A percentile compares a stretch with the other conserved stretches of the same genome.
phyloP scores from a whole-genome alignment of 164 flowering plant genomes.

The Tetracentron sinense region DNA sequence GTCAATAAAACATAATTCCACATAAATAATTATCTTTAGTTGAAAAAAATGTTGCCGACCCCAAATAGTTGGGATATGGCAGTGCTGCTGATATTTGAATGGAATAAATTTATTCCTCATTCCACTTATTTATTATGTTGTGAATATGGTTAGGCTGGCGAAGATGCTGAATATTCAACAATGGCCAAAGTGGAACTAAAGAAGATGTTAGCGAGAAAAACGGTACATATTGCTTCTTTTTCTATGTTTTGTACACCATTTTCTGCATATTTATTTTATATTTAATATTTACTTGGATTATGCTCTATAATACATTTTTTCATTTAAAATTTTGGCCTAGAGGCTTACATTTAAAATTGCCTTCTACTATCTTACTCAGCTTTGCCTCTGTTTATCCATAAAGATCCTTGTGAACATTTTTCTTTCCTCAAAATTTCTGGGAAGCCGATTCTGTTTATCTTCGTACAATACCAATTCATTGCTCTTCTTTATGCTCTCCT shows the following conservation, averaged over 20 bases:
- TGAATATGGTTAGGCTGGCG: conserved; percentile 46
- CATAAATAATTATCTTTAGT: too few species aligned
- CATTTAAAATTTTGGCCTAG: too few species aligned
- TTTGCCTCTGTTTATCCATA: neutral
- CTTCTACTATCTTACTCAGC: neutral
- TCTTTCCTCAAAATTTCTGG: neutral
- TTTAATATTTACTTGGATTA: neutral
- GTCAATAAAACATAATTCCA: too few species aligned
- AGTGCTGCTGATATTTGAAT: neutral
- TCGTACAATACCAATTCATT: too few species aligned
- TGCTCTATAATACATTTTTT: neutral
- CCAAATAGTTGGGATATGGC: too few species aligned
- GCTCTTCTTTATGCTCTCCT: too few species aligned
- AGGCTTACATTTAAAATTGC: neutral
- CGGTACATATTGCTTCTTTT: conserved; percentile 30
- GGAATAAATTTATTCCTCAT: neutral
- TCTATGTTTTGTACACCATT: neutral
- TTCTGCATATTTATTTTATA: neutral
- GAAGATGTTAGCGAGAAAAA: conserved; percentile 56
- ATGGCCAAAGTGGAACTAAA: conserved; percentile 69
- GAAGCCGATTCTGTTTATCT: too few species aligned
- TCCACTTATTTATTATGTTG: conserved; percentile 5
- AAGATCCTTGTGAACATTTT: neutral
- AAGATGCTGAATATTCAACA: conserved; percentile 54
- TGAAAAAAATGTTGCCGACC: too few species aligned